Percentiles rank a stretch among this genome's conserved stretches.
Conservation (phyloP, 352 stramenopile genomes). For the Phytopythium boreale region DNA sequence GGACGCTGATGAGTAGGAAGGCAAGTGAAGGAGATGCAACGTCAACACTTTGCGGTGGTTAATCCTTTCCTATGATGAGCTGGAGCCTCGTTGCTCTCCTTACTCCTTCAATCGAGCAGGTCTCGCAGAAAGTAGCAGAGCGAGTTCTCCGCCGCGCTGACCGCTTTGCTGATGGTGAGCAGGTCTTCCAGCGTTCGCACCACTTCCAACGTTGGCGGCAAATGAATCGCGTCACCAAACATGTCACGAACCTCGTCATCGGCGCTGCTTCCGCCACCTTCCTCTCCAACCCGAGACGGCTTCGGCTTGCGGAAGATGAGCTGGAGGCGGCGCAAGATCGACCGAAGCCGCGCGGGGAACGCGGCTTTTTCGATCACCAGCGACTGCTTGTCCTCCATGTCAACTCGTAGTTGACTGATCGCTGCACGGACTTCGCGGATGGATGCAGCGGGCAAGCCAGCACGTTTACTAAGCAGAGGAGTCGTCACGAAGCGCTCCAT, state of each 20-base stretch:
- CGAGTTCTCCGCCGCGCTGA: slow-evolving; percentile 39
- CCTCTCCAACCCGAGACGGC: not conserved
- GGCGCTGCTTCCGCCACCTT: not conserved
- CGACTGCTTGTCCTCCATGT: slow-evolving; percentile 68
- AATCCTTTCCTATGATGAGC: not conserved
- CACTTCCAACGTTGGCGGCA: slow-evolving; percentile 43
- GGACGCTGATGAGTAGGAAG: slow-evolving; percentile 46
- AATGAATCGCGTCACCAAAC: slow-evolving; percentile 44
- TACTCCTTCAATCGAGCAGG: slow-evolving; percentile 37
- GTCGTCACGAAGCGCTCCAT: slow-evolving; percentile 48
- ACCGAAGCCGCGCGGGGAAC: slow-evolving; percentile 30
- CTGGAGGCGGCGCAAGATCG: slow-evolving; percentile 34
- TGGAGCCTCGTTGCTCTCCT: not conserved
- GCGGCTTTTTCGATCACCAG: slow-evolving; percentile 37
- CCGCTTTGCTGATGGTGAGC: slow-evolving; percentile 40
- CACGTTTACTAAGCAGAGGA: slow-evolving; percentile 50
- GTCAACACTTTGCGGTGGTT: not conserved
- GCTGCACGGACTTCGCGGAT: slow-evolving; percentile 27
- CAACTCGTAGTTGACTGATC: slow-evolving; percentile 41
- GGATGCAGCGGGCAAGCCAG: slow-evolving; percentile 22
- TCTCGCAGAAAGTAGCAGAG: slow-evolving; percentile 77
- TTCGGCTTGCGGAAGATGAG: slow-evolving; percentile 23
- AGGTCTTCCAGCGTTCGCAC: slow-evolving; percentile 48
- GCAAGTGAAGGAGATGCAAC: not conserved
- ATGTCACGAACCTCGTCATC: slow-evolving; percentile 22